Percentiles rank a stretch among this genome's conserved stretches.
Conservation (phyloP, 805 yeast genomes). For the Barnettozyma sucrosica region DNA sequence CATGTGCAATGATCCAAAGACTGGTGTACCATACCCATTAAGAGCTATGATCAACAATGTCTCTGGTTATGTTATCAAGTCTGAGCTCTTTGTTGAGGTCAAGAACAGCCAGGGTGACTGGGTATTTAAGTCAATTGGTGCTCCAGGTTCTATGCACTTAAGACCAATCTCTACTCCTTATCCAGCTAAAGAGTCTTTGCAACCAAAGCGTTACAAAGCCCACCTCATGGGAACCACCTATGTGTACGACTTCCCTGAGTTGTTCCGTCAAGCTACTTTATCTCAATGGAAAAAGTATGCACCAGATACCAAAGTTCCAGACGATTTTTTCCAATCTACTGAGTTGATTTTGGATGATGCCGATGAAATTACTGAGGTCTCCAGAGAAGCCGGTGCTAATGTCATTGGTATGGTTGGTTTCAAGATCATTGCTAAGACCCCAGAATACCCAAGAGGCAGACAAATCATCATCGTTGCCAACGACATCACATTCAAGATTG, state of each 20-base stretch:
- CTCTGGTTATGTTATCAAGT: conserved; percentile 93
- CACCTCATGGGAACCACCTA: conserved; percentile 98
- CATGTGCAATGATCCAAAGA: conserved; percentile 82
- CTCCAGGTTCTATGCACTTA: conserved; percentile 96
- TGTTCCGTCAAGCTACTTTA: conserved; percentile 87
- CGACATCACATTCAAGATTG: conserved; percentile 96
- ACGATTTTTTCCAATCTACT: conserved; percentile 67
- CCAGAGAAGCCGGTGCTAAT: conserved; percentile 95
- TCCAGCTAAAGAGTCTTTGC: conserved; percentile 96
- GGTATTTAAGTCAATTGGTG: conserved; percentile 93
- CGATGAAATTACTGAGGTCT: conserved; percentile 74
- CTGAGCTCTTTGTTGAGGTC: conserved; percentile 91
- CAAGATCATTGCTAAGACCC: conserved; percentile 84
- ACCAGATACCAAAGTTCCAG: conserved; percentile 55
- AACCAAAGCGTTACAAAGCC: conserved; percentile 98
- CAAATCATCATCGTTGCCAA: conserved; percentile 89
- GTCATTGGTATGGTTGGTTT: conserved; percentile 97
- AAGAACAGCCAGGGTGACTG: conserved; percentile 90
- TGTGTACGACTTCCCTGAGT: conserved; percentile 97
- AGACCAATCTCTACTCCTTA: conserved; percentile 94
- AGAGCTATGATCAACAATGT: conserved; percentile 96
- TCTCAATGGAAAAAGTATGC: conserved; percentile 77
- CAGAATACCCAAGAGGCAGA: conserved; percentile 96
- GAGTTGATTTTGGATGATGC: conserved; percentile 85
- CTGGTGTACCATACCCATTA: conserved; percentile 89